Evolutionary conservation across 768 basidiomycete genomes (phyloP), one percentile per base, ranked within the genome.

Genomic region (Phaeotremella fagi): DNA sequence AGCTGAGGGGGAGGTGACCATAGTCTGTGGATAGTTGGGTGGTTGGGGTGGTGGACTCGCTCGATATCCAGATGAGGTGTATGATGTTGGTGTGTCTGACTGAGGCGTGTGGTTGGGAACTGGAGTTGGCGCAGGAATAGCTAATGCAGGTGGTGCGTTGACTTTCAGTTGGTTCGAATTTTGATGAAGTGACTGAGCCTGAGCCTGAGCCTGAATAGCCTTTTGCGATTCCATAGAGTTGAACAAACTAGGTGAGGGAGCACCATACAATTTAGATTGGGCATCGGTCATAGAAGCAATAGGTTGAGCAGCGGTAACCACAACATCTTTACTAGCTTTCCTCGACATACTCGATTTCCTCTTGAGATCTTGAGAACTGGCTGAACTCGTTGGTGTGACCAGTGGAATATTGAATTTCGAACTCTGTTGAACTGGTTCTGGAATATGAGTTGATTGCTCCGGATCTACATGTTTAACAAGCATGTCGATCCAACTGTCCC

Each of bases 401-500:
- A 47, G 22, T n/a, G n/a, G n/a, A n/a, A n/a, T n/a, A n/a, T n/a
- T n/a, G n/a, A n/a, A n/a, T n/a, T n/a, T n/a, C n/a, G n/a, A n/a
- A n/a, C n/a, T n/a, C n/a, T n/a, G n/a, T 14, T 44, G 54, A 35
- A 50, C 23, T 0, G 48, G 28, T 4, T 48, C 35, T 4, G 52
- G 25, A 20, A 50, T 35, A 20, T 29, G 14, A 27, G 38, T 26
- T 12, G 54, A 25, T 18, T 41, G 38, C 20, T 66, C 61, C 1
- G 68, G 58, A 26, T 63, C 64, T n/a, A 69, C 87, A 73, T 91
- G 90, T 38, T 86, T 82, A 50, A 95, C 90, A 48, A 99, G 83
- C 56, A 89, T 84, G 53, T 89, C 85, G 24, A 99, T 91, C 95
- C 95, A 99, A 52, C 79, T 81, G 71, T 99, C 95, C 41, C 95